Conservation (phyloP, 176 grass and related monocot species). For the Lolium perenne region DNA sequence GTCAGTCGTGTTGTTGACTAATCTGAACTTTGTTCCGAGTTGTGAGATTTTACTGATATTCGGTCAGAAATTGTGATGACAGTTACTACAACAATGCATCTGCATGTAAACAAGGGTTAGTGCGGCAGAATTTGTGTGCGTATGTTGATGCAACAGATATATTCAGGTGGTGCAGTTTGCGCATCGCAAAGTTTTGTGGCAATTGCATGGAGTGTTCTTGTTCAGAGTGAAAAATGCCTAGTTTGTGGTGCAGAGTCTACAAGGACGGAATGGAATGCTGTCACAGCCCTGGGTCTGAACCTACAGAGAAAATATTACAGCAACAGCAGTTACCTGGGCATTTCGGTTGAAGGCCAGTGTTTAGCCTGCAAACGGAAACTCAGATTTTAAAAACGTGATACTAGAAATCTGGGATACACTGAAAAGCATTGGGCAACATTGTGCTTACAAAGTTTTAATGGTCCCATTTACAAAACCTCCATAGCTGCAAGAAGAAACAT, state of each 20-base stretch:
- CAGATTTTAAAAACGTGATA: slow-evolving; percentile 13
- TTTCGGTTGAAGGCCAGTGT: slow-evolving; percentile 61
- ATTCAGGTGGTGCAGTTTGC: neutral
- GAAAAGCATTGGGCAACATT: neutral
- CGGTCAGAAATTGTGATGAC: neutral
- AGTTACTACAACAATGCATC: neutral
- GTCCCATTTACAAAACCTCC: slow-evolving; percentile 87
- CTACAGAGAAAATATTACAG: neutral
- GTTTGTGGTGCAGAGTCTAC: too few relatives aligned
- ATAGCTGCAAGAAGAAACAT: slow-evolving; percentile 81
- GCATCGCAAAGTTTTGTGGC: neutral
- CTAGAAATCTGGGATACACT: slow-evolving; percentile 1
- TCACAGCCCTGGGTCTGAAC: neutral
- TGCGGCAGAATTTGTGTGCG: neutral
- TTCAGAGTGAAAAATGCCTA: neutral
- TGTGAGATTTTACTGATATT: too few relatives aligned
- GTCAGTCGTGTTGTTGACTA: neutral
- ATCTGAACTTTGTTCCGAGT: neutral
- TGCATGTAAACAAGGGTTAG: neutral
- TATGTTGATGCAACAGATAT: neutral
- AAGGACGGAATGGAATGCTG: too few relatives aligned
- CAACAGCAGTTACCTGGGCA: slow-evolving; percentile 77
- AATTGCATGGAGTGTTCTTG: neutral
- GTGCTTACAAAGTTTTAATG: slow-evolving; percentile 72
- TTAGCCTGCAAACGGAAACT: slow-evolving; percentile 53